Conservation (phyloP, 148 eudicot species). For the Nepenthes gracilis region DNA sequence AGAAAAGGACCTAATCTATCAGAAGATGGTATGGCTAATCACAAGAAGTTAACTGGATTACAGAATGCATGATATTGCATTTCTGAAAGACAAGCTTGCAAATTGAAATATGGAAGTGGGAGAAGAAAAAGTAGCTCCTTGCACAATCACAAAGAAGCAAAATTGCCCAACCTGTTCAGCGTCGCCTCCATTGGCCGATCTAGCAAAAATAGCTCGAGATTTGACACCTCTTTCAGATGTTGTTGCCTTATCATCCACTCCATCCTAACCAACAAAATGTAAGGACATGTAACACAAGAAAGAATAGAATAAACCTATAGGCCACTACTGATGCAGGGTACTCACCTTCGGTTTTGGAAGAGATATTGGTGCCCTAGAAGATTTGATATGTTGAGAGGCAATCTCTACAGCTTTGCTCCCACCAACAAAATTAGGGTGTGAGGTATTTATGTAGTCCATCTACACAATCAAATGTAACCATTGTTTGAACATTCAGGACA, state of each 20-base stretch:
- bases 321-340: background rate
- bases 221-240: constrained; percentile 66
- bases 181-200: constrained; percentile 62
- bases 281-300: constrained; percentile 1
- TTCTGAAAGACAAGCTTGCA: background rate
- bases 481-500: no score
- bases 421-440: constrained; percentile 33
- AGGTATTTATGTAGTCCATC: constrained; percentile 32
- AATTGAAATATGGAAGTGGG: background rate
- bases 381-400: constrained; percentile 29
- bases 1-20: no score
- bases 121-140: background rate
- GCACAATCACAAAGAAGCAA: background rate
- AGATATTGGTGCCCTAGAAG: constrained; percentile 23
- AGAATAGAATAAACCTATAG: background rate
- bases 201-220: constrained; percentile 63
- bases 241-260: constrained; percentile 60
- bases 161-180: constrained; percentile 54
- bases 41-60: background rate
- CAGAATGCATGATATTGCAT: no score
- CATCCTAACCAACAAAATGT: constrained; percentile 37
- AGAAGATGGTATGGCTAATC: background rate
- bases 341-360: constrained; percentile 34
- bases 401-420: constrained; percentile 27
- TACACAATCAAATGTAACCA: constrained; percentile 2